phyloP scores from a whole-genome alignment of 2,329 filamentous ascomycete species.

The Fusarium gaditjirri region DNA sequence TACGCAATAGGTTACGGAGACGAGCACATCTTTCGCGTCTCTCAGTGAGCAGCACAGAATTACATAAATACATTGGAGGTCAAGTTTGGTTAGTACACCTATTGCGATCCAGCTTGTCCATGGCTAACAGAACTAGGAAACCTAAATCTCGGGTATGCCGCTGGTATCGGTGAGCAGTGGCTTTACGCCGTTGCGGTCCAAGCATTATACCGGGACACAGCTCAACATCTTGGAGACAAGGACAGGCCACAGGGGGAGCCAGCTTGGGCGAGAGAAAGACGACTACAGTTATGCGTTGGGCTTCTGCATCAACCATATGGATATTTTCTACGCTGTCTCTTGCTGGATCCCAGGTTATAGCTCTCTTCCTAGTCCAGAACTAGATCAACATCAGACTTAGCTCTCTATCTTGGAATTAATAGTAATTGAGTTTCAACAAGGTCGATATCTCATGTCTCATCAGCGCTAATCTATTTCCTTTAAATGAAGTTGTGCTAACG shows the following conservation, averaged over 20 bases:
- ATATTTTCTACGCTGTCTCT: neutral
- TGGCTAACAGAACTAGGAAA: neutral
- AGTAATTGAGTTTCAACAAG: neutral
- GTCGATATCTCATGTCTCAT: no score
- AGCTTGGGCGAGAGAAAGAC: fast-evolving
- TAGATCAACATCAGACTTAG: fast-evolving
- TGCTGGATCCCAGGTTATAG: fast-evolving
- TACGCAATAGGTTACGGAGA: neutral
- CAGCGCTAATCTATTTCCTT: no score
- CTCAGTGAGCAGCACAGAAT: neutral
- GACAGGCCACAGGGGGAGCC: fast-evolving
- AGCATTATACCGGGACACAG: neutral
- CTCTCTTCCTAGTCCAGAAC: fast-evolving
- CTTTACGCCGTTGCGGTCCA: neutral
- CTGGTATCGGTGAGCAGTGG: neutral
- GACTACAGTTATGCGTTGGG: fast-evolving
- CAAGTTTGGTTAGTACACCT: no score
- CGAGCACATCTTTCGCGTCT: neutral
- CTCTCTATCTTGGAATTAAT: fast-evolving
- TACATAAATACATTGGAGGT: no score
- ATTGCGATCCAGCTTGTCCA: neutral
- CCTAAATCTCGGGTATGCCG: neutral
- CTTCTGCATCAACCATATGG: fast-evolving
- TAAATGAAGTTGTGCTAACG: no score
- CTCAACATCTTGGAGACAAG: neutral